Evolutionary conservation across 495 filamentous ascomycete species (phyloP).

Genomic region (Cenococcum geophilum): DNA sequence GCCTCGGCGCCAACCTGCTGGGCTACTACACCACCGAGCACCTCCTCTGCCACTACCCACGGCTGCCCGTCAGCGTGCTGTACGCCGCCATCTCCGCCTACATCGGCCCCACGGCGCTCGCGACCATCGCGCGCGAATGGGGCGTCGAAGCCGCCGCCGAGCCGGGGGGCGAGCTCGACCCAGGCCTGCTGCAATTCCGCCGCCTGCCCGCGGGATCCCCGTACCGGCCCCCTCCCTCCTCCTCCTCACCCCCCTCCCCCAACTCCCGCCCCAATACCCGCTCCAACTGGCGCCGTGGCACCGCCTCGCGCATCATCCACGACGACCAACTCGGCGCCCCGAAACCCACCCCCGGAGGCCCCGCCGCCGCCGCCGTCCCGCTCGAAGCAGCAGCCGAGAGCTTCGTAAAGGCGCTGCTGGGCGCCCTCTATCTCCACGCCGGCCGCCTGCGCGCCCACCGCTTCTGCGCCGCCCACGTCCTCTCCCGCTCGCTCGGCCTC

Average conservation of each 20-base stretch:
- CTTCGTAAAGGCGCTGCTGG: slow-evolving; percentile 75
- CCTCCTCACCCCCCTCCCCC: too few relatives aligned
- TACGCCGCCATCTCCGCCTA: slow-evolving; percentile 80
- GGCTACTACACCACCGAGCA: slow-evolving; percentile 82
- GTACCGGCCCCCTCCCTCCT: too few relatives aligned
- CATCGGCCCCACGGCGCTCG: slow-evolving; percentile 63
- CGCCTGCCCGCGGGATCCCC: slow-evolving; percentile 56
- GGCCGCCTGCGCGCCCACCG: slow-evolving; percentile 62
- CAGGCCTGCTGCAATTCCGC: slow-evolving; percentile 81
- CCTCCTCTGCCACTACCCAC: slow-evolving; percentile 79
- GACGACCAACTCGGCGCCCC: slow-evolving; percentile 75
- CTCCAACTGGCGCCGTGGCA: too few relatives aligned
- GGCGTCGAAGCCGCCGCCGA: slow-evolving; percentile 77
- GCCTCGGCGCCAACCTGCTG: slow-evolving; percentile 74
- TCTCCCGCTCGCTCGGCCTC: slow-evolving; percentile 72
- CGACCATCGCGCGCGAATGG: slow-evolving; percentile 71
- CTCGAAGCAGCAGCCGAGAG: slow-evolving; percentile 47
- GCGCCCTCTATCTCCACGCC: slow-evolving; percentile 75
- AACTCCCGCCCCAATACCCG: too few relatives aligned
- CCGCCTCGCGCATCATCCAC: too few relatives aligned
- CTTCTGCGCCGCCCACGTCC: slow-evolving; percentile 77
- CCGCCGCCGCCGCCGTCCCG: slow-evolving; percentile 16
- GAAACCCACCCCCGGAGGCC: slow-evolving; percentile 1
- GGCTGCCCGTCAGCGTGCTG: slow-evolving; percentile 75
- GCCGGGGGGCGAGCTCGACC: slow-evolving; percentile 86